phyloP scores from a whole-genome alignment of 1,284 basidiomycete genomes.

The Apiotrichum mycotoxinovorans region DNA sequence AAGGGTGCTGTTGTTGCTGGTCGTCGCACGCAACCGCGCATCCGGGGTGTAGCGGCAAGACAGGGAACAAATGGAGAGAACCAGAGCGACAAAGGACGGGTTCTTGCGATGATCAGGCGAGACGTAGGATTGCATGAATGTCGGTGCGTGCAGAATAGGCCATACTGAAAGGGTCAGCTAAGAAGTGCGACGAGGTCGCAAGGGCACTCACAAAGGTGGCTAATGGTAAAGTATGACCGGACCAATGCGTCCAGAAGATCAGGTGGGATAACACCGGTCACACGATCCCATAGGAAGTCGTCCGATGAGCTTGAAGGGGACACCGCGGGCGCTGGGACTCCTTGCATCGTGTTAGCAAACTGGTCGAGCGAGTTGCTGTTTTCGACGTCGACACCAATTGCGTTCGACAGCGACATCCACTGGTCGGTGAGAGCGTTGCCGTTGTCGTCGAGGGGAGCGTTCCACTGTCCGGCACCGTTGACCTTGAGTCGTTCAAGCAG shows the following conservation, averaged over 20 bases:
- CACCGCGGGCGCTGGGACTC: neutral
- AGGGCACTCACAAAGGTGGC: conserved; percentile 27
- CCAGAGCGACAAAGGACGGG: conserved; percentile 33
- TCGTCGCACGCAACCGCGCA: conserved; percentile 15
- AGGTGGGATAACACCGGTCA: conserved; percentile 23
- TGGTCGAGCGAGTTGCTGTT: conserved; percentile 9
- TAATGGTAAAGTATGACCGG: conserved; percentile 36
- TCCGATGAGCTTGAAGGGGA: conserved; percentile 18
- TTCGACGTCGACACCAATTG: conserved; percentile 30
- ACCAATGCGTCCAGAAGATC: conserved; percentile 29
- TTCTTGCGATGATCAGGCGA: conserved; percentile 23
- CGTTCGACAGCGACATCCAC: conserved; percentile 35
- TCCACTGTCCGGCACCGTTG: conserved; percentile 14
- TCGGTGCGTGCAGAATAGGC: conserved; percentile 36
- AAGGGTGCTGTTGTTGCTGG: conserved; percentile 12
- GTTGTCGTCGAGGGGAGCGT: conserved; percentile 14
- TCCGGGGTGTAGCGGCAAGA: conserved; percentile 35
- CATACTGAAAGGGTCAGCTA: conserved; percentile 23
- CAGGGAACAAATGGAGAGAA: conserved; percentile 32
- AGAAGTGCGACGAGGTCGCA: neutral
- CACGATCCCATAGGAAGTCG: conserved; percentile 26
- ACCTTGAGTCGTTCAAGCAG: conserved; percentile 32
- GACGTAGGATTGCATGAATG: conserved; percentile 30
- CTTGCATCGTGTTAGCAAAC: conserved; percentile 2
- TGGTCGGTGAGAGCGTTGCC: conserved; percentile 24